Evolutionary conservation across 306 rosid genomes (phyloP), one percentile per base, ranked within the genome.

Genomic region (Ormosia emarginata): DNA sequence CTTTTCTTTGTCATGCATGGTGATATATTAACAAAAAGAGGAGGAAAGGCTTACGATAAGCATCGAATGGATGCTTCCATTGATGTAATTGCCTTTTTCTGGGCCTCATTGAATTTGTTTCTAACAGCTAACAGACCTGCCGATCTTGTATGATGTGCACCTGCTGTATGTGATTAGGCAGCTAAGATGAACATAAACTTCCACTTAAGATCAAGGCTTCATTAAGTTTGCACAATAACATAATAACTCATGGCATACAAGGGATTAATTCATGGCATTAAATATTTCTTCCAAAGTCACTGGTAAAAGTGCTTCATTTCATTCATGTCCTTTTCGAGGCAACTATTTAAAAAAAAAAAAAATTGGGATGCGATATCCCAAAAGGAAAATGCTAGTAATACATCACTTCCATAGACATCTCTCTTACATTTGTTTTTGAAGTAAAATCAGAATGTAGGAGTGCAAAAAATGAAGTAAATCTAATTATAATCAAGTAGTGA

Each of bases 11-110:
- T 13, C 66, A 36, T 66, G 14, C 41, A 67, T 57, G 59, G 63
- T 67, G 46, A 55, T 61, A 14, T 61, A 74, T 67, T 41, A 10
- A 75, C 18, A 24, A 1, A 83, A 55, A 52, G 47, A 43, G 33
- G 11, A 77, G 59, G 55, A 64, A 71, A 29, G 8, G 14, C 91
- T 90, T 84, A 90, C 94, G 72, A 74, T 85, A 67, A 80, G 74
- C 83, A 73, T 79, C 56, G 47, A 90, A 87, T 18, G 91, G 89
- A 84, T 90, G 90, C 77, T 81, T 84, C 39, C 84, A 65, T 72
- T 84, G 86, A 75, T 82, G 83, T 64, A 88, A 64, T 78, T 73
- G 77, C 66, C 83, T 85, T 71, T 81, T 89, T 56, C 75, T 83
- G 9, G 9, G 79, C 85, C 74, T 84, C 59, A n/a, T 83, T 77